phyloP scores from a whole-genome alignment of 2,329 filamentous ascomycete species.

The Fusarium sp. region DNA sequence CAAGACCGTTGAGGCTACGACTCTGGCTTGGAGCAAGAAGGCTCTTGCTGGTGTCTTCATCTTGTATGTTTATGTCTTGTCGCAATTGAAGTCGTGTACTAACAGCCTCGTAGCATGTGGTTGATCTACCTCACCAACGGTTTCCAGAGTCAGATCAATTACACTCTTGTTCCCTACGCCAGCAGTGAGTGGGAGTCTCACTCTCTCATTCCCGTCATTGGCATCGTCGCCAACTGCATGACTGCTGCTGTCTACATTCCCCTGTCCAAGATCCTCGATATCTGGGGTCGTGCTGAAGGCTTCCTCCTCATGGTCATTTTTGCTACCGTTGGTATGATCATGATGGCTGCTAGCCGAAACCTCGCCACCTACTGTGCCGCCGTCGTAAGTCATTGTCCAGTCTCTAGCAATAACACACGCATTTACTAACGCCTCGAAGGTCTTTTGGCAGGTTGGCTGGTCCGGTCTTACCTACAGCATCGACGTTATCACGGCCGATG shows the following conservation, averaged over 20 bases:
- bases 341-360: conserved; percentile 69
- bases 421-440: conserved; percentile 45
- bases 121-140: conserved; percentile 64
- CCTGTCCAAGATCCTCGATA: conserved; percentile 70
- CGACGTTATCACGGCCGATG: conserved; percentile 75
- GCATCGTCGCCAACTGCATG: conserved; percentile 65
- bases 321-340: conserved; percentile 64
- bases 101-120: conserved; percentile 53
- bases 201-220: conserved; percentile 64
- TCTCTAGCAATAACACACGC: rapidly evolving
- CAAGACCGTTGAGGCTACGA: conserved; percentile 55
- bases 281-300: conserved; percentile 72
- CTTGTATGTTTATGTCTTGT: conserved; percentile 43
- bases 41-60: conserved; percentile 51
- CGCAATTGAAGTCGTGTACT: not conserved
- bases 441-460: conserved; percentile 72
- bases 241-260: conserved; percentile 71
- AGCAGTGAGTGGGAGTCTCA: conserved; percentile 66
- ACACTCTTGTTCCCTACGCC: conserved; percentile 58
- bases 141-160: conserved; percentile 57
- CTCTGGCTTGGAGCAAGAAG: conserved; percentile 55
- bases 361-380: conserved; percentile 62
- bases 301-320: conserved; percentile 65
- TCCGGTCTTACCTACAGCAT: conserved; percentile 72
- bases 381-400: conserved; percentile 46